phyloP scores from a whole-genome alignment of 495 filamentous ascomycete genomes.

The Amorphotheca resinae region DNA sequence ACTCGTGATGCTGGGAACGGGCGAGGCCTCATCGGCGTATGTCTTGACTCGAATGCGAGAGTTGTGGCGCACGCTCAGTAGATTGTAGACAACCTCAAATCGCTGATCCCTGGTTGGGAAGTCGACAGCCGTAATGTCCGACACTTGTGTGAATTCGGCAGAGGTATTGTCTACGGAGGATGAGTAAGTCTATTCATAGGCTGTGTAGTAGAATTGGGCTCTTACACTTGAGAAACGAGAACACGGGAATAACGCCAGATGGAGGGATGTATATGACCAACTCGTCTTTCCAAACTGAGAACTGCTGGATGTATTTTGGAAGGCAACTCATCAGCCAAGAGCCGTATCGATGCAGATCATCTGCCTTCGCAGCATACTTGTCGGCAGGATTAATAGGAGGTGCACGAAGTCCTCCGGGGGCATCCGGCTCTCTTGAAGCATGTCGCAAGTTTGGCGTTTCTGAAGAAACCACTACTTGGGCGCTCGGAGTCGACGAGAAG shows the following conservation, averaged over 20 bases:
- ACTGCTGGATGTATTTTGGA: slow-evolving; percentile 97
- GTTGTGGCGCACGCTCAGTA: slow-evolving; percentile 92
- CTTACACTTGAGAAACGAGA: slow-evolving; percentile 80
- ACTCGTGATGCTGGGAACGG: slow-evolving; percentile 74
- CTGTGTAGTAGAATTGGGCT: background rate
- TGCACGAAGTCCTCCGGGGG: slow-evolving; percentile 25
- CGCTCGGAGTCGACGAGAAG: slow-evolving; percentile 12
- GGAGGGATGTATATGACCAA: slow-evolving; percentile 87
- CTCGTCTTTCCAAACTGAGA: slow-evolving; percentile 99
- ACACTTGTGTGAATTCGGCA: slow-evolving; percentile 88
- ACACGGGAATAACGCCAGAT: slow-evolving; percentile 74
- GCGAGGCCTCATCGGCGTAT: slow-evolving; percentile 93
- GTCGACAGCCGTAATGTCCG: slow-evolving; percentile 87
- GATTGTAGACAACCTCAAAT: slow-evolving; percentile 97
- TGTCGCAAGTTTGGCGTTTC: slow-evolving; percentile 48
- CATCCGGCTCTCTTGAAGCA: slow-evolving; percentile 14
- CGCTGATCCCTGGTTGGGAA: slow-evolving; percentile 88
- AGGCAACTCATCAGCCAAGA: slow-evolving; percentile 93
- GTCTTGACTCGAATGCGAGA: slow-evolving; percentile 96
- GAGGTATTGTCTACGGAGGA: slow-evolving; percentile 52
- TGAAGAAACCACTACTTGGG: slow-evolving; percentile 35
- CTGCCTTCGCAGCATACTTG: slow-evolving; percentile 75
- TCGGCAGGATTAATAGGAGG: slow-evolving; percentile 86
- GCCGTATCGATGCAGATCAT: slow-evolving; percentile 82
- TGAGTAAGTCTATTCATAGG: background rate